phyloP scores from a whole-genome alignment of 371 early-diverging fungal species.

The Mucor lusitanicus region DNA sequence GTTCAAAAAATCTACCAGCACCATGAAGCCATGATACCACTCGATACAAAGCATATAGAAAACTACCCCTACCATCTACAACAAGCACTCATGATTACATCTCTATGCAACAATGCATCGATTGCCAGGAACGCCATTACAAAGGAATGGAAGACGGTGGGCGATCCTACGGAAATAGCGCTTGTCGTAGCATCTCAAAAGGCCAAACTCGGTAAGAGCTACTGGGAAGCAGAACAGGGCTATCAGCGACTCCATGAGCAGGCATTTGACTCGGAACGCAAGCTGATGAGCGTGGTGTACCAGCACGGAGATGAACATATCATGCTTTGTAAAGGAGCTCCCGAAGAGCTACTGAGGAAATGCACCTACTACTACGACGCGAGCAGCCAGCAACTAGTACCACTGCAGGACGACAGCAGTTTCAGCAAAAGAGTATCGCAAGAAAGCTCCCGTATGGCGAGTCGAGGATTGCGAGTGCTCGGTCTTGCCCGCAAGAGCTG shows the following conservation, averaged over 20 bases:
- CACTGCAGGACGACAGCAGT: no score
- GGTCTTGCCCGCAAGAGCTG: not conserved
- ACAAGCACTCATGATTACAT: conserved; percentile 31
- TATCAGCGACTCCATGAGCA: conserved; percentile 62
- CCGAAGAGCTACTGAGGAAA: conserved; percentile 31
- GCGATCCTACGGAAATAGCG: conserved; percentile 52
- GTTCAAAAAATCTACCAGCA: not conserved
- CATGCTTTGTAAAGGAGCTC: conserved; percentile 70
- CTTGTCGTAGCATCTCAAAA: conserved; percentile 73
- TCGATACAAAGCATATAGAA: conserved; percentile 23
- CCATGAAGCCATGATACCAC: not conserved
- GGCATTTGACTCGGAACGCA: conserved; percentile 76
- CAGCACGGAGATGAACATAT: conserved; percentile 19
- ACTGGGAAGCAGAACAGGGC: conserved; percentile 40
- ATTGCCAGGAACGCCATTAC: conserved; percentile 58
- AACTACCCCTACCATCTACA: conserved; percentile 22
- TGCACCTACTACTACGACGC: not conserved
- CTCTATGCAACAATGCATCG: conserved; percentile 69
- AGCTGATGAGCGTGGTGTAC: conserved; percentile 68
- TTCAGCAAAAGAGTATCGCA: not conserved
- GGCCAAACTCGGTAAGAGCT: conserved; percentile 58
- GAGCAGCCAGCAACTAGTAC: no score
- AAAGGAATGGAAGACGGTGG: conserved; percentile 4
- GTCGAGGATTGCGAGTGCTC: conserved; percentile 25
- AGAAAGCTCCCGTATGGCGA: conserved; percentile 35